These are phyloP conservation scores for Trapa bicornis DNA, from an alignment of 345 rosid genomes.

Conservation along the genomic window DNA sequence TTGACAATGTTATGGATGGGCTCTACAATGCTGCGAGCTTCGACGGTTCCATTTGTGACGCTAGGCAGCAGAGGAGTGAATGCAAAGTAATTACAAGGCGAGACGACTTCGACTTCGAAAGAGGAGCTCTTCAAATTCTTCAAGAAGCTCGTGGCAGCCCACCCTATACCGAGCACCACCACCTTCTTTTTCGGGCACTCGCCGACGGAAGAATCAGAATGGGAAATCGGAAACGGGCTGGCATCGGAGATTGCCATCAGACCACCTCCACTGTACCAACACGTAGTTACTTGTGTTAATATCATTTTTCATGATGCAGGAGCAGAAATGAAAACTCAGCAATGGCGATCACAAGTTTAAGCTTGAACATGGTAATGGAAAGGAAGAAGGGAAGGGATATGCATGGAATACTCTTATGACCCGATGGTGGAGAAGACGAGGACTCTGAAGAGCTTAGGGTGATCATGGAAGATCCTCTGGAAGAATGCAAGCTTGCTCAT, in stretches of 20 bases:
- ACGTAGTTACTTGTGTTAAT: background rate
- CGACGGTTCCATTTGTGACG: conserved; percentile 71
- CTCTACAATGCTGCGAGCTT: conserved; percentile 82
- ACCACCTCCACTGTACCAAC: conserved; percentile 39
- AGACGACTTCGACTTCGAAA: conserved; percentile 55
- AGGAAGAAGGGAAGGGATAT: background rate
- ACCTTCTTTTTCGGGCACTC: conserved; percentile 47
- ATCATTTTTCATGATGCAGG: no score
- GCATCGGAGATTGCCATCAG: conserved; percentile 36
- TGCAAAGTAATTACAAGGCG: conserved; percentile 67
- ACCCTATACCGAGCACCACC: conserved; percentile 70
- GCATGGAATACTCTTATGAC: conserved; percentile 10
- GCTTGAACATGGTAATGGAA: no score
- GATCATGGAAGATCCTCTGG: conserved; percentile 29
- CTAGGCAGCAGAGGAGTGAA: conserved; percentile 83
- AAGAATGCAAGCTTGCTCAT: conserved; percentile 16
- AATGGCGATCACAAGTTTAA: no score
- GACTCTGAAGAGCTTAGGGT: conserved; percentile 40
- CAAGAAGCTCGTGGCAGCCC: conserved; percentile 75
- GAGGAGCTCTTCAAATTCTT: conserved; percentile 39
- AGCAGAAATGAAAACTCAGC: no score
- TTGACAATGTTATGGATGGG: conserved; percentile 51
- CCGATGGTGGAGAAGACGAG: conserved; percentile 41
- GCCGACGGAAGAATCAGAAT: conserved; percentile 10
- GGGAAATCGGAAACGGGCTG: conserved; percentile 11